Evolutionary conservation across 768 basidiomycete genomes (phyloP).

Genomic region (Xerocomus potaroensis): DNA sequence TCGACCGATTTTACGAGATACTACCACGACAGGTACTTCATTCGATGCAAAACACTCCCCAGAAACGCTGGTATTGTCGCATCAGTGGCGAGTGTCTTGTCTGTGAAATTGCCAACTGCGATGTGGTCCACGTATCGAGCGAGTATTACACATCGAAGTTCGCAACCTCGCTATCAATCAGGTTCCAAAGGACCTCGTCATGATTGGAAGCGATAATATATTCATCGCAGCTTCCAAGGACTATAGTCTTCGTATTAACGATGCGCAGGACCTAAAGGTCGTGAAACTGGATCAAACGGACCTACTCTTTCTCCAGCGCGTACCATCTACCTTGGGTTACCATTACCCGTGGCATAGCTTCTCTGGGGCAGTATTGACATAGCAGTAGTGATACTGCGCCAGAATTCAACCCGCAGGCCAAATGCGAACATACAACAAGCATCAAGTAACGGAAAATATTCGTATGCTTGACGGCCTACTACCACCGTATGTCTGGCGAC

Average conservation of each 20-base stretch:
- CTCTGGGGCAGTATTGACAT: too few relatives aligned
- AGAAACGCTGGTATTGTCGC: constrained; percentile 2
- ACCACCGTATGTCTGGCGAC: too few relatives aligned
- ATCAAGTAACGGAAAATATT: too few relatives aligned
- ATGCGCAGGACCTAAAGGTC: background rate
- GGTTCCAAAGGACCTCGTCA: background rate
- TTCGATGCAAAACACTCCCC: background rate
- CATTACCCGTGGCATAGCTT: too few relatives aligned
- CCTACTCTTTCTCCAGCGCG: background rate
- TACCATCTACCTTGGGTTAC: too few relatives aligned
- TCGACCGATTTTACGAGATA: background rate
- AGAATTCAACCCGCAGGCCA: too few relatives aligned
- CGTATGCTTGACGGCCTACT: too few relatives aligned
- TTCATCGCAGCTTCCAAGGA: constrained; percentile 1
- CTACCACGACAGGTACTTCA: background rate
- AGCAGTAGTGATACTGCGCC: too few relatives aligned
- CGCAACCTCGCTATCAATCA: background rate
- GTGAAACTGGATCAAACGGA: background rate
- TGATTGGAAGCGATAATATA: constrained; percentile 2
- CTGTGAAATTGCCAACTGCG: background rate
- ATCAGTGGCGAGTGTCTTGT: background rate
- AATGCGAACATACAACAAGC: too few relatives aligned
- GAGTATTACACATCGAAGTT: background rate
- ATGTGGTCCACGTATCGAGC: constrained; percentile 1
- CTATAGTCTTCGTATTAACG: background rate